Evolutionary conservation across 352 stramenopile species (phyloP), one percentile per base, ranked within the genome.

Genomic region (Globisporangium uncinulatum): DNA sequence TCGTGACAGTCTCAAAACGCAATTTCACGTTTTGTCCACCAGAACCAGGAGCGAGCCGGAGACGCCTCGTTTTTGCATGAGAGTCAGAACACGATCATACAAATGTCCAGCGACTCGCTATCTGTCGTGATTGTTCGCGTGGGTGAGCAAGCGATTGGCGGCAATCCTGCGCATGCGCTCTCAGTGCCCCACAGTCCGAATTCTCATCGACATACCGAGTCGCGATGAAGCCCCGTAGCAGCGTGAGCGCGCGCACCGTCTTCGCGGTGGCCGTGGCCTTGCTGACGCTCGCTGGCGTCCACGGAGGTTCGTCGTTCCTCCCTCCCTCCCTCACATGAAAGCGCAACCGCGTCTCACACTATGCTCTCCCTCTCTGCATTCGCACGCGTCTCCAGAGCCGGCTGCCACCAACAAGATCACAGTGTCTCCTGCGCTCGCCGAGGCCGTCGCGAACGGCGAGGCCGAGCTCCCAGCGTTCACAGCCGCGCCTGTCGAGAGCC

Each of bases 371-470:
- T 50, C 20, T 9, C 42, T 11, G 2, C 15, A n/a, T 29, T 29
- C 24, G 24, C 24, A 29, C 24, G 24, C 4, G 24, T 29, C 24
- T 29, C 24, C 21, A 55, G 50, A 37, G 34, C 44, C 34, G 11
- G 34, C 39, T n/a, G 32, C 10, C 3, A 42, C n/a, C n/a, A n/a
- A 31, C 41, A 62, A 62, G 50, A 63, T 63, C 32, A 63, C 57
- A 13, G 15, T 45, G 24, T 63, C 57, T 21, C 57, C 57, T 9
- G 50, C 32, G 6, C 42, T 63, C 14, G 32, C 29, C 9, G 57
- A 63, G 45, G 50, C 57, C 9, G 48, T 63, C 34, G 43, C 31
- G 20, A 63, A 42, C 24, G 57, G 57, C n/a, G 57, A 63, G 6
- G 46, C 57, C 31, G 31, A 42, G 19, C 13, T 32, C 14, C 29